A percentile compares a stretch with the other conserved stretches of the same genome.
Conservation (phyloP, 257 asterid genomes). For the Solanum stenotomum region DNA sequence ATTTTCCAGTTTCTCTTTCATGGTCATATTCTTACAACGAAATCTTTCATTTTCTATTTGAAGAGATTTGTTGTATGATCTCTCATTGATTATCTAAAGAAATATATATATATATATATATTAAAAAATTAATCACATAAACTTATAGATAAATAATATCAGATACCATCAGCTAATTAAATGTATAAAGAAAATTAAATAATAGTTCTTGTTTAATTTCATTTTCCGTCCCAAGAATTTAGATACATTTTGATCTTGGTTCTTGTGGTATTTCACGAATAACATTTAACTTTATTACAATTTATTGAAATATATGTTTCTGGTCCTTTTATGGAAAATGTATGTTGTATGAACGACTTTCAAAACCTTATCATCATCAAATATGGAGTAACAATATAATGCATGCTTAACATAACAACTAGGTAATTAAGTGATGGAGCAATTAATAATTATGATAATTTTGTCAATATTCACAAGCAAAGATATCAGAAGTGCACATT, state of each 20-base stretch:
- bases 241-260: neutral
- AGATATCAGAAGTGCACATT: neutral
- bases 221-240: neutral
- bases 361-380: neutral
- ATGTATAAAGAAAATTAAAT: neutral
- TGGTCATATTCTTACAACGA: conserved; percentile 35
- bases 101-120: neutral
- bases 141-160: neutral
- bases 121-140: neutral
- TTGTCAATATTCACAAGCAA: neutral
- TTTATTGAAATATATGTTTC: neutral
- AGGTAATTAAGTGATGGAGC: neutral
- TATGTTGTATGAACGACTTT: neutral
- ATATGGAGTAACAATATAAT: neutral
- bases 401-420: neutral
- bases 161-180: neutral
- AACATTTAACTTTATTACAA: neutral
- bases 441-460: neutral
- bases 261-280: neutral
- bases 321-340: neutral
- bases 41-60: conserved; percentile 41
- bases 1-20: conserved; percentile 35
- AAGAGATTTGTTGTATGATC: conserved; percentile 34
- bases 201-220: neutral
- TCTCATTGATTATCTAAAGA: conserved; percentile 21